Percentiles rank a stretch among this genome's conserved stretches.
phyloP scores from a whole-genome alignment of 768 basidiomycete species.

The Suillus plorans region DNA sequence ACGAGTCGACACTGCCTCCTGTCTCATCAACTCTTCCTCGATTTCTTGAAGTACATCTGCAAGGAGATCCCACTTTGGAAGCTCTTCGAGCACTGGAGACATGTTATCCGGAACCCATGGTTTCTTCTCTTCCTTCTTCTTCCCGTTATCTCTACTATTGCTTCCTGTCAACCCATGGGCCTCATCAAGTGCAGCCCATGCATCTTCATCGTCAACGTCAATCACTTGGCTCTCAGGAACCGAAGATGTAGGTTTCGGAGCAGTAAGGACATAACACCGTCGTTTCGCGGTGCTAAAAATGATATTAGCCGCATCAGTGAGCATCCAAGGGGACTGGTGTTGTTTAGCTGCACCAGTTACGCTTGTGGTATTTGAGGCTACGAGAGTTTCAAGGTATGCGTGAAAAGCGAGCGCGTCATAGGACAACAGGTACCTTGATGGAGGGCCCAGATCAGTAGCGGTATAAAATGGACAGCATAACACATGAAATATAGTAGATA shows the following conservation, averaged over 20 bases:
- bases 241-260: constrained; percentile 23
- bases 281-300: constrained; percentile 81
- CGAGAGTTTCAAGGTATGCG: constrained; percentile 85
- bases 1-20: constrained; percentile 41
- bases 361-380: constrained; percentile 56
- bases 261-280: constrained; percentile 67
- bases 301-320: constrained; percentile 86
- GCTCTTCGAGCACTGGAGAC: constrained; percentile 87
- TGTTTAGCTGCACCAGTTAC: constrained; percentile 54
- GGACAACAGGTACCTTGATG: constrained; percentile 72
- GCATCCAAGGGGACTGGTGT: constrained; percentile 85
- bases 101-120: constrained; percentile 75
- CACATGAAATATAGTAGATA: not conserved
- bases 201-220: constrained; percentile 67
- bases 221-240: constrained; percentile 27
- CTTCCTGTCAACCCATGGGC: constrained; percentile 36
- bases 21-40: constrained; percentile 77
- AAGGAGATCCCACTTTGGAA: constrained; percentile 90
- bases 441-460: constrained; percentile 14
- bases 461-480: not conserved
- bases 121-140: constrained; percentile 10
- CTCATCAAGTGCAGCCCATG: constrained; percentile 72
- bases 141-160: constrained; percentile 4
- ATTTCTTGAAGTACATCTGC: constrained; percentile 87
- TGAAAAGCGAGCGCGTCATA: constrained; percentile 93